Base-by-base conservation (phyloP, 1,284 basidiomycete species). In the Amylostereum chailletii region DNA sequence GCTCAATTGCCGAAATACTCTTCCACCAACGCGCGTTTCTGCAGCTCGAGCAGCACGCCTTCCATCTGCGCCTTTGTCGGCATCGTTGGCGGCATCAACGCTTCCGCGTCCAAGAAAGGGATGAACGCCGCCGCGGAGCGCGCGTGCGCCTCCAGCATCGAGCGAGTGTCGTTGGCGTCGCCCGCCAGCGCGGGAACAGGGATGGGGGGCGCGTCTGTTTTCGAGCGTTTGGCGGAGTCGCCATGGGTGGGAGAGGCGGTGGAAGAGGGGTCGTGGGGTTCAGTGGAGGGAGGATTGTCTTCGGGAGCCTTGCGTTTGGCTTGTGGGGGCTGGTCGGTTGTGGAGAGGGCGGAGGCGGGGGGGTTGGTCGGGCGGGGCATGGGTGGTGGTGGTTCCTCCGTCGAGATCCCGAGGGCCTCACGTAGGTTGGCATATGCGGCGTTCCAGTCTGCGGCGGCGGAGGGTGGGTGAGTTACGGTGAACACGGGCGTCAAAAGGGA, bases 11-110 rank as follows among this genome's bases (percentile, higher is more conserved):
- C 79, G 54, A 80, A 76, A 63, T 87, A 88, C 69, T 95, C 90
- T 55, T 90, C 86, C 50, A 94, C 78, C 46, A 96, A 65, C 11
- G 86, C 85, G 64, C 82, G 75, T 71, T 96, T 96, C 62, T 89
- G 74, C 56, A 92, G 70, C 38, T 77, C 78, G 50, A 97, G 74
- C 49, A 97, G 65, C 27, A 87, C 78, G 33, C 69, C 66, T 62
- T 93, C 90, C 80, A 93, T 86, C 67, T 94, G 89, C 47, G 82
- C 77, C 45, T 76, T 71, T 1, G 76, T 81, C 2, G 90, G 85
- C 65, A 94, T 66, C 58, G 78, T 81, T 0, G 91, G 93, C 34
- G 83, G 78, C 51, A 86, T 62, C 9, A 96, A 71, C 55, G 84
- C 77, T 50, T 85, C 83, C 3, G 84, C 69, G 34, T 78, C 70